These are phyloP conservation scores for Starmerella bacillaris DNA, from an alignment of 805 yeast species.

Conservation along the genomic window DNA sequence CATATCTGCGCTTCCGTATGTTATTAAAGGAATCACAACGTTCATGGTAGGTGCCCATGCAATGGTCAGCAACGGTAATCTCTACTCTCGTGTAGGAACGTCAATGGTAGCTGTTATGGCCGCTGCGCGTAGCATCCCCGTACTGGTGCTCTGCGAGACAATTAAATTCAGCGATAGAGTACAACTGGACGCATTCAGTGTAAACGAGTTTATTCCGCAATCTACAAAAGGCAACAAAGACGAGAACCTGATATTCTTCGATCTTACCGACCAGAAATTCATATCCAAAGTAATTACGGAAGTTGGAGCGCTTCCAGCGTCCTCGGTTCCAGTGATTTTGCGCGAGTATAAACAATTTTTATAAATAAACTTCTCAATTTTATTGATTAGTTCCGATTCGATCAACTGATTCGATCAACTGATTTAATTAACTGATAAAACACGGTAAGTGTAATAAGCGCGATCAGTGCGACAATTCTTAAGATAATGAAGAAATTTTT, in stretches of 20 bases:
- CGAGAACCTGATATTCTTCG: constrained; percentile 74
- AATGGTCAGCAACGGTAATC: constrained; percentile 83
- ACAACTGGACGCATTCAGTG: constrained; percentile 87
- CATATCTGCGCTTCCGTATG: constrained; percentile 60
- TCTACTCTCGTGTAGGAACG: constrained; percentile 87
- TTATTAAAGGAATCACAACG: constrained; percentile 71
- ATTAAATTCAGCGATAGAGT: constrained; percentile 89
- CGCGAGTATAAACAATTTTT: constrained; percentile 46
- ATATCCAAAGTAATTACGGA: constrained; percentile 92
- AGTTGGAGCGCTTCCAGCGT: constrained; percentile 88
- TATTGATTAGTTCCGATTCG: no score
- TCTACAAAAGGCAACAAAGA: constrained; percentile 26
- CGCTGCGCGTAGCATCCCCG: constrained; percentile 75
- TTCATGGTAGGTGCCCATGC: constrained; percentile 95
- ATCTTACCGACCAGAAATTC: constrained; percentile 82
- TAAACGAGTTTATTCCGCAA: constrained; percentile 48
- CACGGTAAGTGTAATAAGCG: background rate
- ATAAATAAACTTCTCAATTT: no score
- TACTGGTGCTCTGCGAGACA: constrained; percentile 85
- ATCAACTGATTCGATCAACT: no score
- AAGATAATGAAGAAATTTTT: no score
- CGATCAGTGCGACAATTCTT: no score
- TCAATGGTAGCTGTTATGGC: constrained; percentile 87
- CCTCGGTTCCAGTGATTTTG: constrained; percentile 92
- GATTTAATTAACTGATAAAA: no score